phyloP scores from a whole-genome alignment of 371 early-diverging fungal genomes.

The Mucor circinelloides region DNA sequence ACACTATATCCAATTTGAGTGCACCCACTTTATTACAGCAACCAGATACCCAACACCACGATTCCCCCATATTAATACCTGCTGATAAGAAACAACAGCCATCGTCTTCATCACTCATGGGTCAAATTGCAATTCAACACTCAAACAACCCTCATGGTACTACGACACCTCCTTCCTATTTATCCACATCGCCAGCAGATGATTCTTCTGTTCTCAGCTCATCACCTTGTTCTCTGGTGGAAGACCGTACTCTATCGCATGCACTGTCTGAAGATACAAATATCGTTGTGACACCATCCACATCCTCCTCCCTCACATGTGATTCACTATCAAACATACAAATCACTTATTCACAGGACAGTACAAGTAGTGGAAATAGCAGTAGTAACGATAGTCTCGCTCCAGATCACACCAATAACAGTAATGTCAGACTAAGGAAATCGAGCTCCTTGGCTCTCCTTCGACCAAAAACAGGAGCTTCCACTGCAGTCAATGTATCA shows the following conservation, averaged over 20 bases:
- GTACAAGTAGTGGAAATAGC: background rate
- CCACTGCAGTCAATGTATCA: slow-evolving; percentile 27
- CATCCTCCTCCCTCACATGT: slow-evolving; percentile 9
- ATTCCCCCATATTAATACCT: slow-evolving; percentile 8
- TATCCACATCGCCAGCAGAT: slow-evolving; percentile 19
- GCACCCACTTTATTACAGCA: background rate
- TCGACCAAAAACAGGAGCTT: slow-evolving; percentile 25
- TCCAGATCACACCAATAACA: background rate
- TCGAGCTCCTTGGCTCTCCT: slow-evolving; percentile 24
- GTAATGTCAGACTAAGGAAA: slow-evolving; percentile 11
- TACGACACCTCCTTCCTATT: background rate
- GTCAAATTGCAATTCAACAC: slow-evolving; percentile 1
- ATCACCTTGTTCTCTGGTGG: slow-evolving; percentile 11
- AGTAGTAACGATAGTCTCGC: background rate
- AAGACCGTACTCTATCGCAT: slow-evolving; percentile 10
- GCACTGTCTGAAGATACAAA: slow-evolving; percentile 2
- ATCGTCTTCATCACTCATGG: background rate
- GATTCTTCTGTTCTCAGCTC: slow-evolving; percentile 9
- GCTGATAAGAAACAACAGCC: background rate
- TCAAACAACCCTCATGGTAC: background rate
- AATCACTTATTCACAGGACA: slow-evolving; percentile 8
- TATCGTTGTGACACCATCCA: slow-evolving; percentile 2
- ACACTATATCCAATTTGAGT: background rate
- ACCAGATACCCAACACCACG: background rate
- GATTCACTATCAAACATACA: slow-evolving; percentile 13